A percentile compares a stretch with the other conserved stretches of the same genome.
Conservation (phyloP, 495 filamentous ascomycete genomes). For the Talaromyces thailandensis region DNA sequence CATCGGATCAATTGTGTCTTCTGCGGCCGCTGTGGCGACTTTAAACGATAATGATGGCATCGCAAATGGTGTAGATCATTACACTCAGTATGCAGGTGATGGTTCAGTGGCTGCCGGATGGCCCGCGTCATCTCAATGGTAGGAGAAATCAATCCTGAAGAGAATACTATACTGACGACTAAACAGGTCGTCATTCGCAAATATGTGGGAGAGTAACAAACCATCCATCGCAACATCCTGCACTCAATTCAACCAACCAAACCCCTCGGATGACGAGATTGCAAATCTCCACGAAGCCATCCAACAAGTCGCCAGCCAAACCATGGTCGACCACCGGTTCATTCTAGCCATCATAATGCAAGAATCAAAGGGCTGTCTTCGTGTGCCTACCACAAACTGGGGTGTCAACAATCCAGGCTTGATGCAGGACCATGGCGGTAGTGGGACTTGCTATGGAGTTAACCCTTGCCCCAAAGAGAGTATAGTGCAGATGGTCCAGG, state of each 20-base stretch:
- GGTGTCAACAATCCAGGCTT: conserved; percentile 41
- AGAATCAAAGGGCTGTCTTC: conserved; percentile 50
- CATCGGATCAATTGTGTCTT: background rate
- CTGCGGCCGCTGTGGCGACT: background rate
- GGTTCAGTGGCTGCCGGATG: conserved; percentile 6
- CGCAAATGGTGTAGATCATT: background rate
- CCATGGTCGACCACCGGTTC: conserved; percentile 44
- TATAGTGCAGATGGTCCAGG: conserved; percentile 40
- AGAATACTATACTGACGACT: background rate
- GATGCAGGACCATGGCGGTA: conserved; percentile 45
- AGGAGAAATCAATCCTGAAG: background rate
- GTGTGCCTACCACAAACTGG: conserved; percentile 36
- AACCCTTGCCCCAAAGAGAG: conserved; percentile 34
- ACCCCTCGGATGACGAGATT: conserved; percentile 36
- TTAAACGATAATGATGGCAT: background rate
- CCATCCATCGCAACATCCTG: conserved; percentile 33
- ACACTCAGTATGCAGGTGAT: conserved; percentile 4
- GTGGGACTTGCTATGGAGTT: conserved; percentile 31
- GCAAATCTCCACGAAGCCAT: conserved; percentile 30
- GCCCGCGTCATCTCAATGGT: conserved; percentile 5
- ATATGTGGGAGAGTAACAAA: conserved; percentile 22
- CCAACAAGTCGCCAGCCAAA: conserved; percentile 21
- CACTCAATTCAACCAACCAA: conserved; percentile 21
- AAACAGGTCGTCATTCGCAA: background rate
- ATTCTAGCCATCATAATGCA: conserved; percentile 51